Evolutionary conservation across 108 stramenopile genomes (phyloP).

Genomic region (Epithemia pelagica): DNA sequence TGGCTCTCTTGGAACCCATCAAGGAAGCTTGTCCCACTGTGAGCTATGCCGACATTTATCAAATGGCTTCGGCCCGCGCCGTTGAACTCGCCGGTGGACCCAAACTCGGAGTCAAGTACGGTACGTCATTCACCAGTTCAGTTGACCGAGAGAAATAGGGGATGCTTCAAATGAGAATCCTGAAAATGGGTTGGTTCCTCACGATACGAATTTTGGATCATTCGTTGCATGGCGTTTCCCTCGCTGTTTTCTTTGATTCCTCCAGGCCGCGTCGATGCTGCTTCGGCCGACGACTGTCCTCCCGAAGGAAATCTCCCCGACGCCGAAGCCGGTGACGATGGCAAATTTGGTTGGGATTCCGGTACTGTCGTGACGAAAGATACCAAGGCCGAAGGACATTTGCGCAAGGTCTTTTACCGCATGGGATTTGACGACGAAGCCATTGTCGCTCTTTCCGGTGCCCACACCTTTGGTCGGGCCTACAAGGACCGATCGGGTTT

Average conservation of each 20-base stretch:
- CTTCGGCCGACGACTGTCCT: constrained; percentile 30
- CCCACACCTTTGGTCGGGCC: constrained; percentile 84
- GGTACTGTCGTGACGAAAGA: constrained; percentile 60
- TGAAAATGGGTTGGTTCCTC: too few species aligned
- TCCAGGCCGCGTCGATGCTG: constrained; percentile 67
- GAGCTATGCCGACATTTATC: constrained; percentile 70
- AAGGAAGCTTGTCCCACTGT: constrained; percentile 68
- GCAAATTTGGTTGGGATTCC: constrained; percentile 49
- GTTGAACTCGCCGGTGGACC: constrained; percentile 77
- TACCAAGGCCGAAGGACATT: constrained; percentile 45
- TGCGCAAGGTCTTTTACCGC: constrained; percentile 91
- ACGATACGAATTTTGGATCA: too few species aligned
- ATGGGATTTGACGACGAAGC: constrained; percentile 92
- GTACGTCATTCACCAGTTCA: too few species aligned
- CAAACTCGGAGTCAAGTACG: constrained; percentile 62
- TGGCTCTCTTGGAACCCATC: constrained; percentile 74
- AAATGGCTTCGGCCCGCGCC: constrained; percentile 63
- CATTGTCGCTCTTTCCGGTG: constrained; percentile 90
- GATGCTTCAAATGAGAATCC: too few species aligned
- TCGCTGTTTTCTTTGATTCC: too few species aligned
- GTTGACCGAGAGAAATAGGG: too few species aligned
- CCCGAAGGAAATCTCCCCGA: constrained; percentile 82
- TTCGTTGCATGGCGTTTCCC: too few species aligned
- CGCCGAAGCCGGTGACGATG: constrained; percentile 60
- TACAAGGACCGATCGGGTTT: constrained; percentile 75